These are phyloP conservation scores for Penicillium paneum DNA, from an alignment of 2,329 filamentous ascomycete genomes.

Conservation along the genomic window DNA sequence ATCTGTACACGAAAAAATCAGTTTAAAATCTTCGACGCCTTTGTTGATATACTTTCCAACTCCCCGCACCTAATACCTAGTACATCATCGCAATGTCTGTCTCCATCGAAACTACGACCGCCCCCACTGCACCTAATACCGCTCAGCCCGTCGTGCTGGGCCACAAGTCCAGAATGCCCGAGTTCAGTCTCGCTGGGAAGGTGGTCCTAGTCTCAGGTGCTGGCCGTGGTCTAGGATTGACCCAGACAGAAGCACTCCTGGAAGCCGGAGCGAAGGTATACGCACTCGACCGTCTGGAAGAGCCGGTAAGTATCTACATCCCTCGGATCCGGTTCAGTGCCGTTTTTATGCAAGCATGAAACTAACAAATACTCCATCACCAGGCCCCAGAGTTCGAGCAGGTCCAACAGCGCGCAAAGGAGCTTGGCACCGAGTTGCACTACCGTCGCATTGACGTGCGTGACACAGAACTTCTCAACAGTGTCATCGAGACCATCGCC, in stretches of 20 bases:
- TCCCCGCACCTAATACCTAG: conserved; percentile 4
- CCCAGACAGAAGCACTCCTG: conserved; percentile 68
- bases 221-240: conserved; percentile 68
- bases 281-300: conserved; percentile 43
- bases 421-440: conserved; percentile 64
- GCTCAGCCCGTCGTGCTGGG: conserved; percentile 32
- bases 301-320: conserved; percentile 30
- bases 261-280: conserved; percentile 67
- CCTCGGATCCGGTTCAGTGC: neutral
- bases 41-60: neutral
- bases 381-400: conserved; percentile 59
- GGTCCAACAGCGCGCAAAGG: conserved; percentile 62
- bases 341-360: neutral
- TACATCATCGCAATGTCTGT: conserved; percentile 30
- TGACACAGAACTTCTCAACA: conserved; percentile 65
- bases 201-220: conserved; percentile 69
- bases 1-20: neutral
- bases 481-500: conserved; percentile 66
- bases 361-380: neutral
- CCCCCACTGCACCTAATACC: conserved; percentile 26
- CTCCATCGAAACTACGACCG: conserved; percentile 31
- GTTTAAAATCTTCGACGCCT: neutral
- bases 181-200: conserved; percentile 72
- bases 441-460: conserved; percentile 81
- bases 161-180: conserved; percentile 53